Percentiles rank a stretch among this genome's conserved stretches.
These are phyloP conservation scores for Mycena chlorophos DNA, from an alignment of 768 basidiomycete genomes.

Conservation along the genomic window DNA sequence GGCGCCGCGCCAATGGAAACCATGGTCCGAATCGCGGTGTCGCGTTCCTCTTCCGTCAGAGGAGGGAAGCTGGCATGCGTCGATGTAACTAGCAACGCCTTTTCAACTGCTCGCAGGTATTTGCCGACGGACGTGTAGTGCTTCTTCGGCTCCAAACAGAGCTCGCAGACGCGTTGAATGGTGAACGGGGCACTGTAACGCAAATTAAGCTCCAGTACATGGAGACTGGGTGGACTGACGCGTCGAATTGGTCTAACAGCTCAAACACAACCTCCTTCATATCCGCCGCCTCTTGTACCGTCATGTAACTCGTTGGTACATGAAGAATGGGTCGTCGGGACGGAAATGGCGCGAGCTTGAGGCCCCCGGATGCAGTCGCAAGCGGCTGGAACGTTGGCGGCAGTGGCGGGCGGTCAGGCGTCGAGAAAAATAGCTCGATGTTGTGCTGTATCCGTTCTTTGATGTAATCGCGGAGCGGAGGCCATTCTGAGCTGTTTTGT, in stretches of 20 bases:
- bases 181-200: slow-evolving; percentile 75
- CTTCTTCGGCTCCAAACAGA: slow-evolving; percentile 64
- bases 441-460: slow-evolving; percentile 69
- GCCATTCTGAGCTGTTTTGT: slow-evolving; percentile 64
- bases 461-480: slow-evolving; percentile 64
- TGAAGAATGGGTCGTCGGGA: slow-evolving; percentile 56
- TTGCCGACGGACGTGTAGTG: slow-evolving; percentile 82
- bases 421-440: slow-evolving; percentile 47
- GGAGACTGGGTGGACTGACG: slow-evolving; percentile 43
- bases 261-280: slow-evolving; percentile 57
- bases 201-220: slow-evolving; percentile 8
- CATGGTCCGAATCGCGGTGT: slow-evolving; percentile 39
- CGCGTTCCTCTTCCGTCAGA: slow-evolving; percentile 39
- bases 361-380: slow-evolving; percentile 53
- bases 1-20: slow-evolving; percentile 47
- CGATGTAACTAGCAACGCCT: slow-evolving; percentile 80
- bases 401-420: slow-evolving; percentile 32
- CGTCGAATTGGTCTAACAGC: slow-evolving; percentile 74
- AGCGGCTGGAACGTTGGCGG: slow-evolving; percentile 44
- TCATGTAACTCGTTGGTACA: slow-evolving; percentile 59
- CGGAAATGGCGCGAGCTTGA: slow-evolving; percentile 74
- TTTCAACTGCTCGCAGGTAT: slow-evolving; percentile 85
- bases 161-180: slow-evolving; percentile 85
- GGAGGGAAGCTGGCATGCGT: slow-evolving; percentile 71
- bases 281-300: slow-evolving; percentile 57